Base-by-base conservation (phyloP, 208 protist genomes). In the Leishmania arabica region DNA sequence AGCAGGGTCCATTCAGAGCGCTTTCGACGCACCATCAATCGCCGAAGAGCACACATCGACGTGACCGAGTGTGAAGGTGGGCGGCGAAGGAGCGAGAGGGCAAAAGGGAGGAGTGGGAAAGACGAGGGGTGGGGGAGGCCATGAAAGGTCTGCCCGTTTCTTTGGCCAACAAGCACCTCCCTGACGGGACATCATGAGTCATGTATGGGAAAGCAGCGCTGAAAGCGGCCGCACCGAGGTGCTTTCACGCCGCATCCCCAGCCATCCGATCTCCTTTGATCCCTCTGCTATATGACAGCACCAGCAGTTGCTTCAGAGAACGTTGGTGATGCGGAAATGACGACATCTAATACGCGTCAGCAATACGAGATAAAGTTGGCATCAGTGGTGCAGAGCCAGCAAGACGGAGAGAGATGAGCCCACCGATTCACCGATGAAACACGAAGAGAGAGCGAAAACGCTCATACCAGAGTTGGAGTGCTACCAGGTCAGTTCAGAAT, bases 311-410 rank as follows among this genome's bases (percentile, higher is more conserved):
- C 66, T 51, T 72, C 31, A 27, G 58, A 31, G 58, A 31, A 64
- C 27, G 15, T 31, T 31, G n/a, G 4, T 21, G 62, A 68, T 42
- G 62, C 15, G 31, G 4, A 40, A 21, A 40, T 68, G 62, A 4
- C 15, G 3, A 31, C 13, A 21, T 68, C 31, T 11, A 0, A 40
- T 40, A 40, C 31, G 2, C 40, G 27, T 19, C 42, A n/a, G 42
- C 66, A 49, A 49, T 51, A n/a, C 34, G 66, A 72, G 40, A 75
- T 78, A 70, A 68, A 60, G 72, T 31, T 31, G 7, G 34, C 65
- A 71, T 19, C 8, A 17, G 56, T 15, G 27, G 56, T n/a, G 34
- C 21, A 51, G 15, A 68, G 51, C 13, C 19, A 27, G 37, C 11
- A 49, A 6, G 56, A 40, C 42, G 42, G 81, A 68, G 37, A 54